Percentiles rank a stretch among this genome's conserved stretches.
Evolutionary conservation across 2,329 filamentous ascomycete species (phyloP).

Genomic region (Paracoccidioides brasiliensis): DNA sequence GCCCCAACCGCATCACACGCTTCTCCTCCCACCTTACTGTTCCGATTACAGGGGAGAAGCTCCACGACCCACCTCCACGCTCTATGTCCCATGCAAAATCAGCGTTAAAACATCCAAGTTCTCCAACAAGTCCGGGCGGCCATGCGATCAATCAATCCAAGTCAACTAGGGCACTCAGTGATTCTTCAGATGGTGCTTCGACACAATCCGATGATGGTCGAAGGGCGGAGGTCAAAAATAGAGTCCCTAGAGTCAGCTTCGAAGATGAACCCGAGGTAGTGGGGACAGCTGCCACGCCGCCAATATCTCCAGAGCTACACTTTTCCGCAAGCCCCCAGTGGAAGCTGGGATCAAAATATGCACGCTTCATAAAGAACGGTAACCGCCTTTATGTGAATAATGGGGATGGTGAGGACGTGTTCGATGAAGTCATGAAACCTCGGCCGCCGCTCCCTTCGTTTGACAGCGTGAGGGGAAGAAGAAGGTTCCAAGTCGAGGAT

Average conservation of each 20-base stretch:
- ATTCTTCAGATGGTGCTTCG: conserved; percentile 45
- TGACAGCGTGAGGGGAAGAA: conserved; percentile 45
- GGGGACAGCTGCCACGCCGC: conserved; percentile 30
- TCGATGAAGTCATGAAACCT: conserved; percentile 45
- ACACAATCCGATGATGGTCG: conserved; percentile 32
- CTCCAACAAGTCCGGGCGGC: conserved; percentile 26
- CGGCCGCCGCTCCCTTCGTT: conserved; percentile 48
- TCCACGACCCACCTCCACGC: conserved; percentile 46
- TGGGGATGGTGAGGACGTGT: conserved; percentile 30
- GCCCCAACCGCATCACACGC: conserved; percentile 32
- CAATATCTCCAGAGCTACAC: conserved; percentile 29
- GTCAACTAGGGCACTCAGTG: conserved; percentile 32
- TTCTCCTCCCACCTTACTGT: conserved; percentile 42
- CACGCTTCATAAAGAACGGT: not conserved
- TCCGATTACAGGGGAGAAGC: conserved; percentile 33
- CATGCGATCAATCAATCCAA: conserved; percentile 13
- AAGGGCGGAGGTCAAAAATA: conserved; percentile 36
- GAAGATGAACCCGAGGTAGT: conserved; percentile 43
- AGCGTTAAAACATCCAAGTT: conserved; percentile 45
- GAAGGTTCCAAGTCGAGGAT: conserved; percentile 12
- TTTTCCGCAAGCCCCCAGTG: conserved; percentile 22
- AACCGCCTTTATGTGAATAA: not conserved
- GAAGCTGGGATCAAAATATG: conserved; percentile 18
- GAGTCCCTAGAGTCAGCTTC: conserved; percentile 53
- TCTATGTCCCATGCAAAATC: conserved; percentile 51